Conservation (phyloP, 2,329 filamentous ascomycete species). For the Ophiocordyceps camponoti-leonardi region DNA sequence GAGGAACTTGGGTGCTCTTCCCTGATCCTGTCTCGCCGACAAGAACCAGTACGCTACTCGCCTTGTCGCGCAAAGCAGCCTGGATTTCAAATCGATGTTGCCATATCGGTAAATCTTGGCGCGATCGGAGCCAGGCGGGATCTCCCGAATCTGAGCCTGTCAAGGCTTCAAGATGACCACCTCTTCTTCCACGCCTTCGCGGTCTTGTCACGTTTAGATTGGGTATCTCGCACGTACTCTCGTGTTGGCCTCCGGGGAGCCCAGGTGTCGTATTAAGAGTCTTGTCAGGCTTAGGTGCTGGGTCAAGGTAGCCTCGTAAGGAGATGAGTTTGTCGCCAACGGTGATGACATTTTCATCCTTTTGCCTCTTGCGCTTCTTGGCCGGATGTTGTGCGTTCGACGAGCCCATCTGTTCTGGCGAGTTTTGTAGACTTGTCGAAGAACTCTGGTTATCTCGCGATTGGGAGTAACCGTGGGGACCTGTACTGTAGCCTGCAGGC, state of each 20-base stretch:
- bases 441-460: too few relatives aligned
- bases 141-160: conserved; percentile 13
- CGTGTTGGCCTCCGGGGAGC: neutral
- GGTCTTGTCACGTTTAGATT: neutral
- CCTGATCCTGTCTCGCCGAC: conserved; percentile 92
- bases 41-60: conserved; percentile 62
- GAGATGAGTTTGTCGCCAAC: conserved; percentile 32
- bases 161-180: neutral
- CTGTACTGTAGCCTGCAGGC: too few relatives aligned
- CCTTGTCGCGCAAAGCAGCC: conserved; percentile 29
- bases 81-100: conserved; percentile 54
- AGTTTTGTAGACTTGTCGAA: neutral
- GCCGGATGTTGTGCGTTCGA: conserved; percentile 7
- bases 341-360: conserved; percentile 19
- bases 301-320: conserved; percentile 29
- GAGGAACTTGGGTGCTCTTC: conserved; percentile 92
- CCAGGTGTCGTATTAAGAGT: conserved; percentile 1
- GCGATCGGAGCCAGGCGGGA: conserved; percentile 15
- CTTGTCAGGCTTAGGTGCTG: conserved; percentile 11
- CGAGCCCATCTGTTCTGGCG: neutral
- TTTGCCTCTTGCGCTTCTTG: conserved; percentile 20
- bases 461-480: too few relatives aligned
- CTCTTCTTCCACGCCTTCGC: neutral
- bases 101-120: conserved; percentile 69
- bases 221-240: neutral